Percentiles rank a stretch among this genome's conserved stretches.
Conservation (phyloP, 1,284 basidiomycete species). For the Ganoderma meredithae region DNA sequence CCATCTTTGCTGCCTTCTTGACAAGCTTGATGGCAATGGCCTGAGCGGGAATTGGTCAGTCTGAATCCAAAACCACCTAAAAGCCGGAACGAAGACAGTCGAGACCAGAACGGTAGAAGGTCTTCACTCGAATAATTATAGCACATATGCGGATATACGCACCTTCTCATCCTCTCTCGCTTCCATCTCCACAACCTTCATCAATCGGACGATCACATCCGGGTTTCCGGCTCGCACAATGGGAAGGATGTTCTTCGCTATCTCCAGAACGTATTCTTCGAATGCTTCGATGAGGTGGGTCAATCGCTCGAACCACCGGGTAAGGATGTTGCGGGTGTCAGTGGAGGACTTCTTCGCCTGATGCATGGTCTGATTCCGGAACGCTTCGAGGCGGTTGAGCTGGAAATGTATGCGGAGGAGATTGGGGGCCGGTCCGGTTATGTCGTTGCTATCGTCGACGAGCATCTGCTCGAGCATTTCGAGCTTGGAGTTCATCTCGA, state of each 20-base stretch:
- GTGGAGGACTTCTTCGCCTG: constrained; percentile 88
- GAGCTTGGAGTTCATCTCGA: constrained; percentile 89
- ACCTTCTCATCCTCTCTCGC: constrained; percentile 96
- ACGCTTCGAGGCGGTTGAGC: constrained; percentile 88
- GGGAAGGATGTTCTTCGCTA: constrained; percentile 82
- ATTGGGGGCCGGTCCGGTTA: constrained; percentile 86
- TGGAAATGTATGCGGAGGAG: constrained; percentile 92
- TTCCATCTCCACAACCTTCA: constrained; percentile 96
- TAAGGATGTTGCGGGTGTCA: constrained; percentile 72
- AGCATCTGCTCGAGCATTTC: constrained; percentile 84
- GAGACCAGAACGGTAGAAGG: no score
- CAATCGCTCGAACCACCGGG: constrained; percentile 88
- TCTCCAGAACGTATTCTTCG: constrained; percentile 85
- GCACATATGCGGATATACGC: constrained; percentile 25
- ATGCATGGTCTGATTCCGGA: constrained; percentile 93
- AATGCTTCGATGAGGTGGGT: constrained; percentile 85
- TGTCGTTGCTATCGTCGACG: constrained; percentile 72
- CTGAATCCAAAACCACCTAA: background rate
- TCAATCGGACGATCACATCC: constrained; percentile 87
- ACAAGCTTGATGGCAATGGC: constrained; percentile 93
- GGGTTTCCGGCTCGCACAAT: constrained; percentile 83
- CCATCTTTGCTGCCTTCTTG: constrained; percentile 90
- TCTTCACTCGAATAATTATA: background rate
- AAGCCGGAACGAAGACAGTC: background rate
- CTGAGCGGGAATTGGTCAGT: constrained; percentile 47